A percentile compares a stretch with the other conserved stretches of the same genome.
Evolutionary conservation across 73 alveolate species (phyloP).

Genomic region (Effrenium voratum): DNA sequence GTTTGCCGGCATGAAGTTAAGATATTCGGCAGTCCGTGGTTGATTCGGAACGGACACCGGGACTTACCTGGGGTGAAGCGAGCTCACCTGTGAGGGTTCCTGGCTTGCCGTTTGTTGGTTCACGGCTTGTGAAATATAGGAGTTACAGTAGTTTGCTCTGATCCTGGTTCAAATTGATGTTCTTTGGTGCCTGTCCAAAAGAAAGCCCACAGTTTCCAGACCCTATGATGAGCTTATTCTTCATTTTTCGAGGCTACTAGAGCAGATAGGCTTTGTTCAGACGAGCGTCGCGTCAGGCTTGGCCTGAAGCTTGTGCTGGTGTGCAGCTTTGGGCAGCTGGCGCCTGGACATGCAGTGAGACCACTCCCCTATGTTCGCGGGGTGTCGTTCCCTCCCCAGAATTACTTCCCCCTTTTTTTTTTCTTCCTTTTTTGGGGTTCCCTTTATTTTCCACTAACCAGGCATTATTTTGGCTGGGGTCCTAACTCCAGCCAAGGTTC

Average conservation of each 20-base stretch:
- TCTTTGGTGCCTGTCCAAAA: neutral
- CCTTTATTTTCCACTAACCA: too few relatives aligned
- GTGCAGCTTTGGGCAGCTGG: slow-evolving; percentile 18
- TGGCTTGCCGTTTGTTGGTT: neutral
- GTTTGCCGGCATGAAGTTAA: neutral
- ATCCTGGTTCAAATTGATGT: neutral
- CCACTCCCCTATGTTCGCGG: too few relatives aligned
- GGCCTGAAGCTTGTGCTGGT: slow-evolving; percentile 42
- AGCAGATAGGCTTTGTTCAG: neutral
- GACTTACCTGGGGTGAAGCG: neutral
- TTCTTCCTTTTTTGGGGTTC: too few relatives aligned
- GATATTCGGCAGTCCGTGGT: neutral
- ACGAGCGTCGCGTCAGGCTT: neutral
- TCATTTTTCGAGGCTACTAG: neutral
- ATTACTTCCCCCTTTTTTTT: too few relatives aligned
- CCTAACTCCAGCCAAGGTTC: too few relatives aligned
- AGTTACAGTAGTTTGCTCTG: neutral
- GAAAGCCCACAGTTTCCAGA: neutral
- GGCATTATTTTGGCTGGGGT: too few relatives aligned
- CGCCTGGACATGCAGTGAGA: too few relatives aligned
- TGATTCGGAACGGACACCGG: neutral
- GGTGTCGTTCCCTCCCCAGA: too few relatives aligned
- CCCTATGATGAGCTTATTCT: neutral
- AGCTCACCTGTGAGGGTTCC: neutral
- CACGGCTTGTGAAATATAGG: neutral